Evolutionary conservation across 345 rosid species (phyloP).

Genomic region (Linum tenue): DNA sequence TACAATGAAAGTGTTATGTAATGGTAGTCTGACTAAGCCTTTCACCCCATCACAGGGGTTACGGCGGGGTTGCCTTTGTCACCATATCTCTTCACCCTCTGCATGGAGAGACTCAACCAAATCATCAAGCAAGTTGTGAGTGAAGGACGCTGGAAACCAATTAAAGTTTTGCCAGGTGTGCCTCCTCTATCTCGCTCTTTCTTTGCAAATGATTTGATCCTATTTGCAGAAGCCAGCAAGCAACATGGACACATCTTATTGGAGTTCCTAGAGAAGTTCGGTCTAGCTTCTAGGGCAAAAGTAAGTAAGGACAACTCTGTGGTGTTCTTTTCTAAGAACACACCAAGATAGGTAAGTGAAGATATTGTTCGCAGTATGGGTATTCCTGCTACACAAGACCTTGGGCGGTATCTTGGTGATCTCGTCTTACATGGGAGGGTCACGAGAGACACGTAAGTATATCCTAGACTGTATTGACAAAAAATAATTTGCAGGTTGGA

Average conservation of each 20-base stretch:
- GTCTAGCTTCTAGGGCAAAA: background rate
- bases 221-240: background rate
- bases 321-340: background rate
- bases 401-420: too few relatives aligned
- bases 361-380: too few relatives aligned
- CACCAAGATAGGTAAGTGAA: background rate
- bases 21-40: background rate
- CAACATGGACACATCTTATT: background rate
- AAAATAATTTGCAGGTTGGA: background rate
- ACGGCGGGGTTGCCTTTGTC: background rate
- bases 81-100: background rate
- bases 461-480: background rate
- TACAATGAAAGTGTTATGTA: background rate
- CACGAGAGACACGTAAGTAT: too few relatives aligned
- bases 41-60: background rate
- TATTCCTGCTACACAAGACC: too few relatives aligned
- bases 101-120: background rate
- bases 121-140: background rate
- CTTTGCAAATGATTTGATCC: too few relatives aligned
- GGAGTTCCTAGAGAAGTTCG: background rate
- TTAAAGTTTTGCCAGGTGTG: too few relatives aligned
- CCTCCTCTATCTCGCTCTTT: background rate
- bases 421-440: background rate
- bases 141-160: background rate
- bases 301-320: background rate